Evolutionary conservation across 192 early-diverging fungal species (phyloP).

Genomic region (Gamsiella multidivaricata): DNA sequence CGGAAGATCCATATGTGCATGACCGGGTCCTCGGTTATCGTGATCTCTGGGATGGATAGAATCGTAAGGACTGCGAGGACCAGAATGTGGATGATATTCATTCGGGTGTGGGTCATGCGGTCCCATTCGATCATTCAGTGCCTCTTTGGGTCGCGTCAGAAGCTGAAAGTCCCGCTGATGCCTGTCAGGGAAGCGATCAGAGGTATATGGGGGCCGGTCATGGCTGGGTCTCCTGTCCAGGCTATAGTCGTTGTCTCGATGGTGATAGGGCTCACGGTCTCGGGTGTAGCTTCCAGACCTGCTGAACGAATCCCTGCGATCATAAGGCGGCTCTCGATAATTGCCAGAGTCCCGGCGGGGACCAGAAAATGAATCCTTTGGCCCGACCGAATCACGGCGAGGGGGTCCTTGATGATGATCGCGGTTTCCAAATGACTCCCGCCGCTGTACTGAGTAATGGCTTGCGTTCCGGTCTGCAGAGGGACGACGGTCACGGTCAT

Average conservation of each 20-base stretch:
- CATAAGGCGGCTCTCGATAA: conserved; percentile 6
- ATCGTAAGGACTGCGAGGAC: conserved; percentile 4
- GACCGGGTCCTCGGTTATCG: not conserved
- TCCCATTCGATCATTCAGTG: conserved; percentile 9
- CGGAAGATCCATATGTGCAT: conserved; percentile 6
- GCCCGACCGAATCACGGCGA: conserved; percentile 34
- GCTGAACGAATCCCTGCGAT: conserved; percentile 33
- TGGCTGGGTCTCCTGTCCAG: conserved; percentile 26
- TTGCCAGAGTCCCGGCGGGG: conserved; percentile 25
- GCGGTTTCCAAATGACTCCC: conserved; percentile 32
- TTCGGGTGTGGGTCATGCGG: conserved; percentile 1
- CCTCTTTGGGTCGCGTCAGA: conserved; percentile 34
- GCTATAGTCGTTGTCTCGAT: conserved; percentile 25
- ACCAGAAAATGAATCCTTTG: conserved; percentile 17
- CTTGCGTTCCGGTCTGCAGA: conserved; percentile 19
- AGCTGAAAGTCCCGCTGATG: conserved; percentile 40
- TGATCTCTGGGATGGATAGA: conserved; percentile 3
- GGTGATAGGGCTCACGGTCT: conserved; percentile 27
- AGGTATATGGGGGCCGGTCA: conserved; percentile 15
- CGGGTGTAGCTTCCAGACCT: conserved; percentile 23
- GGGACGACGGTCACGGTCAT: conserved; percentile 34
- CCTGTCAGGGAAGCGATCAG: conserved; percentile 26
- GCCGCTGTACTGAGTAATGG: conserved; percentile 15
- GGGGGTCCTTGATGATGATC: conserved; percentile 9
- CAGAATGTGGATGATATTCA: not conserved